Base-by-base conservation (phyloP, 306 rosid species). In the Sphenostylis stenocarpa region DNA sequence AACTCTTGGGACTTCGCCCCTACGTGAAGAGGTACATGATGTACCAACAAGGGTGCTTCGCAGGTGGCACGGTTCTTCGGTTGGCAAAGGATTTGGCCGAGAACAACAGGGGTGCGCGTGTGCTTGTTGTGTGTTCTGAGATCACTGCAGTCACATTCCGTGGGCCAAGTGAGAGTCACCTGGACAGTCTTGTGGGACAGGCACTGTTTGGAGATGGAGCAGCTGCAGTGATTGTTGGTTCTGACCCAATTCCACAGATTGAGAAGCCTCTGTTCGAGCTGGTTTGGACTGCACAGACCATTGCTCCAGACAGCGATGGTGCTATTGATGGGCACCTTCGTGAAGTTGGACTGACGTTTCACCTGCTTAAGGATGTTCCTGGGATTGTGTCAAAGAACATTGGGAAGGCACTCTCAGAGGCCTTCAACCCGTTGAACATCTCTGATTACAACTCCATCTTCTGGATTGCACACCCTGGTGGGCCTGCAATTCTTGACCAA, bases 11-110 rank as follows among this genome's bases (percentile, higher is more conserved):
- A 13, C 92, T 91, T 41, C 89, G 89, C 13, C 10, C 89, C 0
- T 83, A 16, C n/a, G 94, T 91, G 8, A 91, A 91, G 73, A 85
- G 94, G 31, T 86, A 81, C 41, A 91, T 91, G 97, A 84, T 91
- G 91, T 91, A 91, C 84, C 92, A 87, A 43, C 85, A 82, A 52
- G 85, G 85, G 0, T 82, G 81, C 20, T 76, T 70, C 44, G 82
- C 78, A 0, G 85, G 82, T n/a, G 85, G 85, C 13, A 82, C 81
- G 47, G 75, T 82, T 6, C 85, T 82, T 31, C 81, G 85, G 41
- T 38, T 82, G 81, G 85, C 85, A 0, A 82, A 82, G 23, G 85
- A 76, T 17, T 76, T 82, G 63, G 81, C 81, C 0, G 81, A 82
- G 34, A 82, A 82, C 62, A 82, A 76, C 74, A 82, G 70, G 26